Base-by-base conservation (phyloP, 2,329 filamentous ascomycete genomes). In the Verticillium longisporum region DNA sequence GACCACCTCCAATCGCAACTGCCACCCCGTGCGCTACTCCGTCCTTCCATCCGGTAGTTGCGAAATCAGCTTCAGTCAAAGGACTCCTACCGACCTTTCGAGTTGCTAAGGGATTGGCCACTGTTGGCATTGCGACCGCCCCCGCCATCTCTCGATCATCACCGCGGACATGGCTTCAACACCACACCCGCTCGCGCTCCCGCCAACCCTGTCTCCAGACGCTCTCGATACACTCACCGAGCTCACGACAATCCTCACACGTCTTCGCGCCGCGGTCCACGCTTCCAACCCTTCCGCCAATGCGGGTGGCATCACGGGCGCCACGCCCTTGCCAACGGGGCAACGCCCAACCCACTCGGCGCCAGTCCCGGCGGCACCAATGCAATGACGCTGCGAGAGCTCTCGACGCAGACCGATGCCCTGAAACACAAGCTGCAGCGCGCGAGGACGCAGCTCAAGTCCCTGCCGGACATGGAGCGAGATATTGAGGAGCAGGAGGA, bases 201-300 rank as follows among this genome's bases (percentile, higher is more conserved):
- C 88, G 36, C 77, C 83, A 2, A 86, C 88, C 61, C 89, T 95
- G 64, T 84, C 90, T 57, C 90, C 93, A 33, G 88, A 93, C 74
- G 86, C 87, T 57, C 91, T 97, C 77, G 93, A 97, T 78, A 86
- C 92, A 67, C 84, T 96, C 60, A 91, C 92, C 32, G 87, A 92
- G 69, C 85, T 97, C 60, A 88, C 91, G 69, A 82, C 87, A 62
- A 85, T 96, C 66, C 86, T 97, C 63, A 81, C 86, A 66, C 90
- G 90, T 58, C 83, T 97, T 18, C 85, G 90, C 67, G 80, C 78
- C 71, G 63, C 69, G 15, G 75, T 78, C 67, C 67, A 77, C 69
- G 72, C 76, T 55, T 54, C 57, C 57, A 59, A 59, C 9, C 45
- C 57, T 26, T 73, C 74, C 57, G 65, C 74, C 56, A 61, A 67